Base-by-base conservation (phyloP, 2,329 filamentous ascomycete genomes). In the Phialophora verrucosa region DNA sequence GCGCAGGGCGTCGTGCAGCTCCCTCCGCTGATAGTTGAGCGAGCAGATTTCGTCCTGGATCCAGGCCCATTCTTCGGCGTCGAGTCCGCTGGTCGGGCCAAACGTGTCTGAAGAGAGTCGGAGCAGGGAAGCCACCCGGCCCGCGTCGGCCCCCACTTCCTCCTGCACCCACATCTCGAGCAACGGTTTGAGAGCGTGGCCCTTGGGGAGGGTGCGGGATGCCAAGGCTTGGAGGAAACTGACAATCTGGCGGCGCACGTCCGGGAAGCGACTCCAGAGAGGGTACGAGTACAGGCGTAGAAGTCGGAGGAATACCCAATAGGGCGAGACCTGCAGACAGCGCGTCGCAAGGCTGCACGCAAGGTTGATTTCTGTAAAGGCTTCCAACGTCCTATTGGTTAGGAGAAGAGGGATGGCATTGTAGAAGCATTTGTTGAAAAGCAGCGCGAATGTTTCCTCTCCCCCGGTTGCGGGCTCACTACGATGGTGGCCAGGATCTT, bases 41-140 rank as follows among this genome's bases (percentile, higher is more conserved):
- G 62, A 59, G 55, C 62, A 64, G 47, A 64, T 64, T 42, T 63
- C 55, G 25, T 64, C 62, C n/a, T 64, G 62, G n/a, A 64, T 58
- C 55, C 62, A 64, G 3, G 62, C 62, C 62, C 62, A 59, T 32
- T 64, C 62, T 8, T 59, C 47, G 25, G 44, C 31, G 7, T 64
- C 62, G 29, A 64, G 49, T 20, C 29, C 54, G 35, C 62, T 64
- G 27, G 44, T 25, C 5, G 62, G 55, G 5, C 62, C 55, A n/a
- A 64, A 47, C 12, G 20, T 44, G 38, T 64, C 62, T n/a, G 62
- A 59, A 17, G 44, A 59, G 12, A 64, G 35, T 5, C 62, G 62
- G 23, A 64, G 62, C 29, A 64, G 44, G 12, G 62, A 57, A 44
- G 62, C 32, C 3, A 64, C 11, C 17, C 32, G 55, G 20, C 25